Evolutionary conservation across 805 yeast genomes (phyloP).

Genomic region (Myxozyma lipomycoides): DNA sequence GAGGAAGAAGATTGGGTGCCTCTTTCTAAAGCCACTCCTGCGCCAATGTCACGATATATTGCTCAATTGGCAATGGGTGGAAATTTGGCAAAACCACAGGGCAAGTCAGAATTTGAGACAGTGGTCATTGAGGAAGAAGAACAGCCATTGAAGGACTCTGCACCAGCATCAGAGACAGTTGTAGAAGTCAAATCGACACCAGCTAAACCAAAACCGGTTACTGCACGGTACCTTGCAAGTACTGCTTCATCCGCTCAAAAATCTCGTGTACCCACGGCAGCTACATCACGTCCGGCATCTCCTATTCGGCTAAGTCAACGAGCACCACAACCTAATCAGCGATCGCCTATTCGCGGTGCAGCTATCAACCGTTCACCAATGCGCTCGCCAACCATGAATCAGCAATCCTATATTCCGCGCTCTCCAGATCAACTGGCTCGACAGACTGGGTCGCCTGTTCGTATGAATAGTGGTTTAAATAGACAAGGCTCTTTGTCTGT

Average conservation of each 20-base stretch:
- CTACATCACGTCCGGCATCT: constrained; percentile 7
- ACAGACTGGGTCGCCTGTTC: neutral
- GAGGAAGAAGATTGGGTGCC: constrained; percentile 31
- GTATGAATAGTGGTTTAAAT: neutral
- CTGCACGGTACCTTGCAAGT: constrained; percentile 8
- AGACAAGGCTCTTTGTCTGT: neutral
- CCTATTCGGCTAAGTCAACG: constrained; percentile 1
- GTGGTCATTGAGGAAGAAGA: constrained; percentile 12
- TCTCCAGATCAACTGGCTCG: neutral
- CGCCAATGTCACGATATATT: constrained; percentile 14
- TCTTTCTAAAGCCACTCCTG: constrained; percentile 24
- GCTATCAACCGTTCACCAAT: constrained; percentile 4
- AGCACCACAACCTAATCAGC: neutral
- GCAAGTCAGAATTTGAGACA: neutral
- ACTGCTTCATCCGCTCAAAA: constrained; percentile 12
- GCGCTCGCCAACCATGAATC: neutral
- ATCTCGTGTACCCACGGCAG: neutral
- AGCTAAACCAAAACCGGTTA: neutral
- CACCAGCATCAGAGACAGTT: neutral
- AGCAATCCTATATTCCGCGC: neutral
- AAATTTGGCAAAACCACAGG: neutral
- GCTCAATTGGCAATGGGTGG: neutral
- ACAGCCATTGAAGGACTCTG: neutral
- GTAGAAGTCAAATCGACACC: neutral
- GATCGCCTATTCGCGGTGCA: constrained; percentile 3